These are phyloP conservation scores for Mortierella sp. DNA, from an alignment of 371 early-diverging fungal species.

Conservation along the genomic window DNA sequence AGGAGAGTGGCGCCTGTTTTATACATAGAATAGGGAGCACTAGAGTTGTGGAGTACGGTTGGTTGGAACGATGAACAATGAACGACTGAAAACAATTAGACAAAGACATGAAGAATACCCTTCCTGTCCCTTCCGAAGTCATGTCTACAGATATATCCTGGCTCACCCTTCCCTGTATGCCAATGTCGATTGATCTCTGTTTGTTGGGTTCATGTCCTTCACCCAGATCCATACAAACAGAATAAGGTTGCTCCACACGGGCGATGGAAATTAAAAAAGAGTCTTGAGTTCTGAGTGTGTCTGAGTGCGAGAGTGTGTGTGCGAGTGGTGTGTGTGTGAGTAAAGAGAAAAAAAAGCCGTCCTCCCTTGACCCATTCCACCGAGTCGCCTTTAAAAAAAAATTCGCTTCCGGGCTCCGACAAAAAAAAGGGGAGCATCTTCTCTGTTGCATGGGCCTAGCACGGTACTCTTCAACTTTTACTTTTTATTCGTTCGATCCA, in stretches of 20 bases:
- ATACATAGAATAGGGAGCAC: neutral
- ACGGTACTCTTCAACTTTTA: neutral
- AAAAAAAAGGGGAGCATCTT: neutral
- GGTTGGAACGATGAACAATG: neutral
- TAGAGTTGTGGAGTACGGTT: neutral
- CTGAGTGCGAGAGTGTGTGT: neutral
- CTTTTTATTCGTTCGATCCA: neutral
- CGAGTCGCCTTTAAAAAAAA: slow-evolving; percentile 44
- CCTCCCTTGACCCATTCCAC: slow-evolving; percentile 38
- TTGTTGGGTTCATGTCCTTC: neutral
- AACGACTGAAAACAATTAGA: neutral
- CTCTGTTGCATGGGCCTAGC: neutral
- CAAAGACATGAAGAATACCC: neutral
- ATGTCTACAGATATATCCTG: neutral
- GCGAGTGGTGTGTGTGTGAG: too few species aligned
- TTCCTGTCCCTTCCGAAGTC: slow-evolving; percentile 13
- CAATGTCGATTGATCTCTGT: neutral
- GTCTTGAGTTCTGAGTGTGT: neutral
- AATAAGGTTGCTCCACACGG: slow-evolving; percentile 12
- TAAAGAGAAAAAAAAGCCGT: slow-evolving; percentile 6
- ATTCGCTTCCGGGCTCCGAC: slow-evolving; percentile 24
- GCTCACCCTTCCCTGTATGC: neutral
- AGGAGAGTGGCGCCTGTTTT: neutral
- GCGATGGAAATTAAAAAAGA: neutral
- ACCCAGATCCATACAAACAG: too few species aligned